Conservation (phyloP, 306 rosid genomes). For the Vigna mungo region DNA sequence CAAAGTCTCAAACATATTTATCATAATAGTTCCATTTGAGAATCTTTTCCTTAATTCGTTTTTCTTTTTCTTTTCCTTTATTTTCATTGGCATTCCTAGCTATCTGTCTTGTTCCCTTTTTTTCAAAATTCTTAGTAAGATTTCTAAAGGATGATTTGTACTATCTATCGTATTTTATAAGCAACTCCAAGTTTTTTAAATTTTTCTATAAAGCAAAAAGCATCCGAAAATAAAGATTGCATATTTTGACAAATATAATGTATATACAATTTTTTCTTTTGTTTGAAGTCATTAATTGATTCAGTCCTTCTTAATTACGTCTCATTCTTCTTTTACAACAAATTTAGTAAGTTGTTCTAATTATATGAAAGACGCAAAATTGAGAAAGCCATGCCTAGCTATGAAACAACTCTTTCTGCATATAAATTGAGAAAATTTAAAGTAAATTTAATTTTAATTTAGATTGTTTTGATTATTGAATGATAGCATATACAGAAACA, state of each 20-base stretch:
- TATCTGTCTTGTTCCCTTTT: neutral
- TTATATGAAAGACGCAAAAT: neutral
- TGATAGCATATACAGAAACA: neutral
- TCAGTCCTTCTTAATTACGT: neutral
- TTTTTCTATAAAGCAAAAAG: too few relatives aligned
- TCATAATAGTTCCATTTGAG: neutral
- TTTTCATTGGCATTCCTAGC: neutral
- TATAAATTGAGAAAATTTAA: too few relatives aligned
- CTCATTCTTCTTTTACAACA: neutral
- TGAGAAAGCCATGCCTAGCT: neutral
- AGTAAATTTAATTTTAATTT: neutral
- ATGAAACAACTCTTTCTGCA: neutral
- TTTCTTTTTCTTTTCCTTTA: neutral
- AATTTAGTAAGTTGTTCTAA: neutral
- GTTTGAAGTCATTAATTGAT: neutral
- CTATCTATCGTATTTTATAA: too few relatives aligned
- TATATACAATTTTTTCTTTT: neutral
- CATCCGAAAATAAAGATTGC: too few relatives aligned
- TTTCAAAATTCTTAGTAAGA: neutral
- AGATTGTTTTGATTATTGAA: neutral
- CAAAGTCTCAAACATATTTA: neutral
- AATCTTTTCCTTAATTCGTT: neutral
- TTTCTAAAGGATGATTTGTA: neutral
- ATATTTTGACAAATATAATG: too few relatives aligned
- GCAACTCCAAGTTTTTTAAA: too few relatives aligned